Conservation (phyloP, 805 yeast species). For the Blastobotrys chiropterorum region DNA sequence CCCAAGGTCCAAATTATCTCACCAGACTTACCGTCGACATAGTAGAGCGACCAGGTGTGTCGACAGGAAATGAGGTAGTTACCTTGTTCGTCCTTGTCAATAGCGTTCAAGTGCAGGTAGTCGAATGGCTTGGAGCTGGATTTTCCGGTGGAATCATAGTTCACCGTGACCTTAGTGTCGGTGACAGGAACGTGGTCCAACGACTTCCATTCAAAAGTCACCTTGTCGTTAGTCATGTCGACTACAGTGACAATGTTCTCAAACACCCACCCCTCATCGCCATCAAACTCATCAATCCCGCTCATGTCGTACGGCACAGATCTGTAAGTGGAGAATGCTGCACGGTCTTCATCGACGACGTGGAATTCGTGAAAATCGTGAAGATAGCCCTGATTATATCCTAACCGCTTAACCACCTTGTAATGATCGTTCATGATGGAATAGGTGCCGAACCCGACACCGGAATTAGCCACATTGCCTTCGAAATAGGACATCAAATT, state of each 20-base stretch:
- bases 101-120: slow-evolving; percentile 6
- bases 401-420: not conserved
- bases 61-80: slow-evolving; percentile 6
- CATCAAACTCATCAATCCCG: not conserved
- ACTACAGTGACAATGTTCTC: slow-evolving; percentile 6
- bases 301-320: slow-evolving; percentile 3
- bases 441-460: slow-evolving; percentile 2
- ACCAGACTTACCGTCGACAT: slow-evolving; percentile 6
- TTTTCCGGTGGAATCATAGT: not conserved
- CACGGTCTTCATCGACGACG: not conserved
- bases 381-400: not conserved
- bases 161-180: not conserved
- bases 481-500: not conserved
- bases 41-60: slow-evolving; percentile 2
- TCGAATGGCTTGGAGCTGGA: slow-evolving; percentile 2
- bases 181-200: slow-evolving; percentile 3
- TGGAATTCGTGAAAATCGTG: slow-evolving; percentile 8
- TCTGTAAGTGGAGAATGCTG: slow-evolving; percentile 9
- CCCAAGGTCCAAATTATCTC: slow-evolving; percentile 5
- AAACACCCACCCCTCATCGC: slow-evolving; percentile 7
- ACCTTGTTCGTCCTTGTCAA: slow-evolving; percentile 5
- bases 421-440: slow-evolving; percentile 1
- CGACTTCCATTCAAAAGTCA: slow-evolving; percentile 5
- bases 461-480: not conserved
- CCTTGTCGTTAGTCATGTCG: slow-evolving; percentile 5